A percentile compares a stretch with the other conserved stretches of the same genome.
Evolutionary conservation across 495 filamentous ascomycete species (phyloP).

Genomic region (Friedmanniomyces endolithicus): DNA sequence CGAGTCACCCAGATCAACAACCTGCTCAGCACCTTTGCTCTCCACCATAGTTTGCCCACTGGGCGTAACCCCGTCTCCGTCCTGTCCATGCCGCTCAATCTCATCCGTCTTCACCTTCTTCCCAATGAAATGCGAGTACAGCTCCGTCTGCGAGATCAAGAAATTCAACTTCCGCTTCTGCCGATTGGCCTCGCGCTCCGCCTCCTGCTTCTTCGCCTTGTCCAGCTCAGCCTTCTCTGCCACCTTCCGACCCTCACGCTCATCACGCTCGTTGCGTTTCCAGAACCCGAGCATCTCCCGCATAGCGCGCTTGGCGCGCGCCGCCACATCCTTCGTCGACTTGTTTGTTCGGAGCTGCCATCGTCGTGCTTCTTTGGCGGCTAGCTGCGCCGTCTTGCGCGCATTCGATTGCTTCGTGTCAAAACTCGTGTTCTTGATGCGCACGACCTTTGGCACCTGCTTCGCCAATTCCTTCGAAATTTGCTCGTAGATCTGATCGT

Average conservation of each 20-base stretch:
- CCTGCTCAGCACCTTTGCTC: slow-evolving; percentile 36
- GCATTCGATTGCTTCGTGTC: slow-evolving; percentile 79
- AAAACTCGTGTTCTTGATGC: slow-evolving; percentile 71
- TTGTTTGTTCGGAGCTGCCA: slow-evolving; percentile 99
- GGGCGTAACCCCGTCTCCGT: slow-evolving; percentile 47
- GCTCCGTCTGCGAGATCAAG: slow-evolving; percentile 94
- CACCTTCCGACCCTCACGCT: slow-evolving; percentile 82
- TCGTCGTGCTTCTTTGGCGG: slow-evolving; percentile 89
- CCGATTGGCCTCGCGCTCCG: slow-evolving; percentile 88
- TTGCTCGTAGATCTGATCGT: slow-evolving; percentile 94
- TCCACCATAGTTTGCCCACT: slow-evolving; percentile 36
- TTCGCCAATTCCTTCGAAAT: slow-evolving; percentile 96
- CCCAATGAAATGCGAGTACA: slow-evolving; percentile 98
- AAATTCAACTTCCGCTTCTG: slow-evolving; percentile 99
- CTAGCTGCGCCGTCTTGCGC: slow-evolving; percentile 93
- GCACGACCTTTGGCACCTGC: slow-evolving; percentile 81
- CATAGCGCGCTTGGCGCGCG: slow-evolving; percentile 94
- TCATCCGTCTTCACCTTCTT: slow-evolving; percentile 97
- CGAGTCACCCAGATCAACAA: slow-evolving; percentile 46
- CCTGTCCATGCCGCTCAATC: slow-evolving; percentile 76
- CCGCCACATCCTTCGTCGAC: slow-evolving; percentile 93
- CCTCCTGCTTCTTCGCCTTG: slow-evolving; percentile 90
- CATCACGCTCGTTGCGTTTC: slow-evolving; percentile 97
- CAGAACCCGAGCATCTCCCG: slow-evolving; percentile 99
- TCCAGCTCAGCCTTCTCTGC: slow-evolving; percentile 95